Conservation (phyloP, 306 rosid genomes). For the Parietaria judaica region DNA sequence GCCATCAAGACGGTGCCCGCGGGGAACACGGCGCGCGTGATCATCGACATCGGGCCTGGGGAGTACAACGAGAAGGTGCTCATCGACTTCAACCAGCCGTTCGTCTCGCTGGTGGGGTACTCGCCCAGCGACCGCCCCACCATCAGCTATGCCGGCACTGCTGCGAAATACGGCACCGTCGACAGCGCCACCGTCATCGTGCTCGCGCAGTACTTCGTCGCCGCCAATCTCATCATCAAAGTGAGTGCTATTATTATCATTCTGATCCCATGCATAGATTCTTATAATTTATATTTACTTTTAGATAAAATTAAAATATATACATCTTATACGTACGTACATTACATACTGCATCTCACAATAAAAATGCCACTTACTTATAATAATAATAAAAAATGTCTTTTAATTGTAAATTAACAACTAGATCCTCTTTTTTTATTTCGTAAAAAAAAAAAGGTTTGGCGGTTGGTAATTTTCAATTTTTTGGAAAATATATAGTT, state of each 20-base stretch:
- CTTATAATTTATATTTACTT: neutral
- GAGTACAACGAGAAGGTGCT: constrained; percentile 45
- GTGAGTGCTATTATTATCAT: constrained; percentile 6
- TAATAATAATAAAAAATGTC: too few species aligned
- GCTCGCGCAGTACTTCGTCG: constrained; percentile 29
- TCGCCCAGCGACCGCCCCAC: constrained; percentile 25
- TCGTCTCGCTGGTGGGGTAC: constrained; percentile 34
- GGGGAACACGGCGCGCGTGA: constrained; percentile 37
- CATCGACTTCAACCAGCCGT: constrained; percentile 34
- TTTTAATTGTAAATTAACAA: too few species aligned
- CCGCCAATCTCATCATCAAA: constrained; percentile 30
- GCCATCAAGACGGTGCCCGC: constrained; percentile 47
- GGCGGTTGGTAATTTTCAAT: too few species aligned
- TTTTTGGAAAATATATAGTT: too few species aligned
- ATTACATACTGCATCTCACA: too few species aligned
- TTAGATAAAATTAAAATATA: neutral
- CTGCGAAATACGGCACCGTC: constrained; percentile 40
- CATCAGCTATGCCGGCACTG: constrained; percentile 33
- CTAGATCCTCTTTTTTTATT: too few species aligned
- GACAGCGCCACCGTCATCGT: constrained; percentile 46
- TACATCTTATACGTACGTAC: too few species aligned
- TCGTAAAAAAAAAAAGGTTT: too few species aligned
- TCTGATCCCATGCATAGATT: neutral
- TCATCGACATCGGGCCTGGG: constrained; percentile 45
- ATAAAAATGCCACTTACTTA: too few species aligned